These are phyloP conservation scores for Mycena leptocephala DNA, from an alignment of 768 basidiomycete genomes.

Conservation along the genomic window DNA sequence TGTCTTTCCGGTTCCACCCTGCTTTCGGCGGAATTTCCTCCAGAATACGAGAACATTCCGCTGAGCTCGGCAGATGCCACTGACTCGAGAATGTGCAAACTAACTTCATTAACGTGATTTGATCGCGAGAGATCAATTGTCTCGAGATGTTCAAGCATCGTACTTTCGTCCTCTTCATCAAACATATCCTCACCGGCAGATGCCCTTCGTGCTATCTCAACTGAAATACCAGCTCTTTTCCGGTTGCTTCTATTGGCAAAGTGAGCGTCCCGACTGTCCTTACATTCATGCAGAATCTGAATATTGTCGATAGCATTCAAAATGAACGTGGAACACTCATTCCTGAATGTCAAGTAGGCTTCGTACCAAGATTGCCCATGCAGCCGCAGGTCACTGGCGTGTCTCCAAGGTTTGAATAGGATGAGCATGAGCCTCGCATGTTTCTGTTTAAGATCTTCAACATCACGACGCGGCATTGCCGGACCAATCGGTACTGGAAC, in stretches of 20 bases:
- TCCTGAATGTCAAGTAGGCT: neutral
- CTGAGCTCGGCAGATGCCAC: neutral
- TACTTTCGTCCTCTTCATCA: neutral
- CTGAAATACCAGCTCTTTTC: neutral
- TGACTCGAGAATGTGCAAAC: neutral
- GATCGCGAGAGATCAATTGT: neutral
- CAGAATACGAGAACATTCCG: neutral
- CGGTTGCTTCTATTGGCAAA: neutral
- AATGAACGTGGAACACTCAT: neutral
- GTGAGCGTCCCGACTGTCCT: constrained; percentile 12
- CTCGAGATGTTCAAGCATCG: neutral
- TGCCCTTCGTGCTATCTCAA: neutral
- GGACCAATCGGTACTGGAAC: neutral
- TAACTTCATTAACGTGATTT: neutral
- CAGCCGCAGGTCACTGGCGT: neutral
- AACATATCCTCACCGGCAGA: neutral
- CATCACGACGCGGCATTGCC: neutral
- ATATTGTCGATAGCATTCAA: constrained; percentile 30
- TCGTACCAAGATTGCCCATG: neutral
- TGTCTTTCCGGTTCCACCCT: neutral
- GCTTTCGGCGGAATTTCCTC: neutral
- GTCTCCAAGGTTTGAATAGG: neutral
- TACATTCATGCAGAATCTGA: constrained; percentile 20
- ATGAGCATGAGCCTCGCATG: neutral
- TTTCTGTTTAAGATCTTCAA: neutral